These are phyloP conservation scores for Arthrinium puccinioides DNA, from an alignment of 2,329 filamentous ascomycete genomes.

Conservation along the genomic window DNA sequence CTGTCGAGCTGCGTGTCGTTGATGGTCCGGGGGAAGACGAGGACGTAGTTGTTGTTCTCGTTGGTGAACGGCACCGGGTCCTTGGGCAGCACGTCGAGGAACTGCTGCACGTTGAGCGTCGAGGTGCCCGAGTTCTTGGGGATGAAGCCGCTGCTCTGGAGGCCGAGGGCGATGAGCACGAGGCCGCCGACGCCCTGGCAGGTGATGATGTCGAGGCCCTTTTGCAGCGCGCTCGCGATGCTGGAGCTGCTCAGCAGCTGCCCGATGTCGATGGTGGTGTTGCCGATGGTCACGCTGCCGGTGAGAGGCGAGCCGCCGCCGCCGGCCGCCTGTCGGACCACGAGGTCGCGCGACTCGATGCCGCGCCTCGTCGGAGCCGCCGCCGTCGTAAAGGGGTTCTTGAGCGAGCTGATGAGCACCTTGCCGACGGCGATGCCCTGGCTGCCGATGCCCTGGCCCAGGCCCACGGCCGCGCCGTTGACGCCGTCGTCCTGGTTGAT, in stretches of 20 bases:
- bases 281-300: constrained; percentile 1
- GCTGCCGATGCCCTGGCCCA: constrained; percentile 26
- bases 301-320: not conserved
- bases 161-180: constrained; percentile 16
- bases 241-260: constrained; percentile 19
- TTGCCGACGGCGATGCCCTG: constrained; percentile 23
- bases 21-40: constrained; percentile 16
- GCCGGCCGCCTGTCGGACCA: constrained; percentile 1
- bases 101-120: constrained; percentile 7
- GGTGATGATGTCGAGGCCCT: constrained; percentile 19
- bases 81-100: constrained; percentile 17
- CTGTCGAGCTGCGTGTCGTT: constrained; percentile 6
- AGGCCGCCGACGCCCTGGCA: constrained; percentile 27
- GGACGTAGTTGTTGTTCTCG: constrained; percentile 17
- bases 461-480: constrained; percentile 24
- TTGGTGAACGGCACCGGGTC: constrained; percentile 18
- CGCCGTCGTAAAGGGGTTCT: constrained; percentile 1
- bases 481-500: constrained; percentile 26
- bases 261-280: constrained; percentile 17
- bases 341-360: not conserved
- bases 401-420: constrained; percentile 18
- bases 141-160: constrained; percentile 16
- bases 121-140: constrained; percentile 5
- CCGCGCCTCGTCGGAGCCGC: not conserved
- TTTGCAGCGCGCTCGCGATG: constrained; percentile 21